Base-by-base conservation (phyloP, 345 rosid species). In the Aquilaria yunnanensis region DNA sequence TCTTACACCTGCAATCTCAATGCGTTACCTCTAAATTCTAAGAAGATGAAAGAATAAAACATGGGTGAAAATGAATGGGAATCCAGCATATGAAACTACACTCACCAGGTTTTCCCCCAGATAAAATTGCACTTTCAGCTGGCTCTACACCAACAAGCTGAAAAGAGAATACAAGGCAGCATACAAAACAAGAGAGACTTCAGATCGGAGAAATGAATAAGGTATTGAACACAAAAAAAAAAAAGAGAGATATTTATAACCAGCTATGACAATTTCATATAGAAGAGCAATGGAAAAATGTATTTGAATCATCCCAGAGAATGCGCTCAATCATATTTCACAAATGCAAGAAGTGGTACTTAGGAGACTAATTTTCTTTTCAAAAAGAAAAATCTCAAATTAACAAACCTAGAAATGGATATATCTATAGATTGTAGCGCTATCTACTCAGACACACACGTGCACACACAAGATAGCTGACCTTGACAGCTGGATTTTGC, bases 401-500 rank as follows among this genome's bases (percentile, higher is more conserved):
- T 48, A 56, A 57, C 29, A 16, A 12, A 55, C 48, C n/a, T 32
- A 63, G 14, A 60, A 67, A 51, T 43, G 31, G 12, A 1, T 49
- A 29, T 23, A 33, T 14, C 9, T 37, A 37, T 9, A 37, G 43
- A 11, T 29, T 12, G 29, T 10, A 14, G 16, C 46, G 55, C 51
- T n/a, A 10, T 7, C 30, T 49, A 53, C 65, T 50, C 47, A 66
- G 29, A 65, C 23, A 68, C 43, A 37, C 43, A 37, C 43, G 8
- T 1, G 8, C 5, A 9, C 7, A 37, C 43, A 47, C 6, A 31
- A 32, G 64, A 61, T 12, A 32, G 37, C 61, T 29, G 62, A 85
- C 96, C 92, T 85, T 83, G 32, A 88, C 62, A 3, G 78, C 64
- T 9, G 86, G 85, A 78, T 88, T 85, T 61, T 83, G 80, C 73